Evolutionary conservation across 2,329 filamentous ascomycete species (phyloP).

Genomic region (Aspergillus sp.): DNA sequence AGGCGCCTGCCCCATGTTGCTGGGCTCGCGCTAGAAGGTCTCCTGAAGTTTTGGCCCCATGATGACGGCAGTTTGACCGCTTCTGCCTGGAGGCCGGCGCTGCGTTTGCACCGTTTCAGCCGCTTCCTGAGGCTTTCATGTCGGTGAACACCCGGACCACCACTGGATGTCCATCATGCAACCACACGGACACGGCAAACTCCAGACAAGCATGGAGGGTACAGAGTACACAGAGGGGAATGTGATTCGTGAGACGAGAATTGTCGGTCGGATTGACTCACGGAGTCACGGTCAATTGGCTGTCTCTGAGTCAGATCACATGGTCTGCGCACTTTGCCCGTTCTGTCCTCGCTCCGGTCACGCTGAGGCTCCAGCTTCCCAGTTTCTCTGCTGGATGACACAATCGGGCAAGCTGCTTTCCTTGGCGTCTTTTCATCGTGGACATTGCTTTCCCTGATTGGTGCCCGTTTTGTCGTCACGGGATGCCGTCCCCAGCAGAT

Average conservation of each 20-base stretch:
- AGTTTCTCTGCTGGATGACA: too few relatives aligned
- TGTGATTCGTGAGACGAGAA: background rate
- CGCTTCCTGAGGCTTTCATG: slow-evolving; percentile 1
- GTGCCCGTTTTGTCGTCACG: too few relatives aligned
- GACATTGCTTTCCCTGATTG: background rate
- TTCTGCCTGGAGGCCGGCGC: slow-evolving; percentile 13
- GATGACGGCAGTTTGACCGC: slow-evolving; percentile 20
- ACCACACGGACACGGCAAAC: background rate
- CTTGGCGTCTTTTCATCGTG: too few relatives aligned
- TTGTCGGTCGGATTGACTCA: background rate
- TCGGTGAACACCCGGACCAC: slow-evolving; percentile 5
- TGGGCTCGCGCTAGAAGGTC: background rate
- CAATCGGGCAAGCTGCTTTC: too few relatives aligned
- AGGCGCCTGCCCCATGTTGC: background rate
- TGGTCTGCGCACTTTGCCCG: background rate
- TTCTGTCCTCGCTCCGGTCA: too few relatives aligned
- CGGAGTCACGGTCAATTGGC: too few relatives aligned
- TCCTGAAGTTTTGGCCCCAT: slow-evolving; percentile 8
- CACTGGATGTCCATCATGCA: background rate
- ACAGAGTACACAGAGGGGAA: background rate
- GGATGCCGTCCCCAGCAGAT: too few relatives aligned
- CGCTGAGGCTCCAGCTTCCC: too few relatives aligned
- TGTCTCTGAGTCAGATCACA: background rate
- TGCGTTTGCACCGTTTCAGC: background rate
- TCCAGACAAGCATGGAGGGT: background rate